Conservation (phyloP, 2,329 filamentous ascomycete species). For the Rutstroemia sp. region DNA sequence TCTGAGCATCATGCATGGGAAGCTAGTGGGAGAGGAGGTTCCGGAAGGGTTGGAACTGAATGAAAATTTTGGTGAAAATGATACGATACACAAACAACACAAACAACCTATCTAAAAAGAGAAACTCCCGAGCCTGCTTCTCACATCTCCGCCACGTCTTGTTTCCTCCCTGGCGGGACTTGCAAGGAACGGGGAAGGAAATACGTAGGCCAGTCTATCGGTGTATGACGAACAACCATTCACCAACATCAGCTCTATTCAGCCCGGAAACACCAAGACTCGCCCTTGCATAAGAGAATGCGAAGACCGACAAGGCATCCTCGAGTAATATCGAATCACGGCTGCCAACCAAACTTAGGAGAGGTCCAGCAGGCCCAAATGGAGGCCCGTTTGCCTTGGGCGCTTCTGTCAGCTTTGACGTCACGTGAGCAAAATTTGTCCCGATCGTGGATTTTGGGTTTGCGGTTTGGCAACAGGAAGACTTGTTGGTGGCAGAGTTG, state of each 20-base stretch:
- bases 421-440: slow-evolving; percentile 1
- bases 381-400: slow-evolving; percentile 6
- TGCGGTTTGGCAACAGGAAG: not conserved
- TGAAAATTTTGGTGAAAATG: not conserved
- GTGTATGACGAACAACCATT: too few species aligned
- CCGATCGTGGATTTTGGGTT: not conserved
- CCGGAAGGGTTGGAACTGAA: not conserved
- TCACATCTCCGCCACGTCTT: too few species aligned
- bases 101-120: too few species aligned
- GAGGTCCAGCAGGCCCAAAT: slow-evolving; percentile 4
- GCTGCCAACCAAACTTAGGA: not conserved
- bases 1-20: slow-evolving; percentile 5
- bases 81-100: not conserved
- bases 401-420: not conserved
- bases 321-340: not conserved
- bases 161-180: too few species aligned
- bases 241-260: too few species aligned
- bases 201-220: too few species aligned
- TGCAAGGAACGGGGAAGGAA: too few species aligned
- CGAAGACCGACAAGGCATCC: not conserved
- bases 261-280: too few species aligned
- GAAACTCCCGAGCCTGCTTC: too few species aligned
- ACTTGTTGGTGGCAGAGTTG: not conserved
- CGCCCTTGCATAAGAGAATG: not conserved
- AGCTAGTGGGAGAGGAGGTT: not conserved